phyloP scores from a whole-genome alignment of 2,329 filamentous ascomycete genomes.

The Rosellinia necatrix region DNA sequence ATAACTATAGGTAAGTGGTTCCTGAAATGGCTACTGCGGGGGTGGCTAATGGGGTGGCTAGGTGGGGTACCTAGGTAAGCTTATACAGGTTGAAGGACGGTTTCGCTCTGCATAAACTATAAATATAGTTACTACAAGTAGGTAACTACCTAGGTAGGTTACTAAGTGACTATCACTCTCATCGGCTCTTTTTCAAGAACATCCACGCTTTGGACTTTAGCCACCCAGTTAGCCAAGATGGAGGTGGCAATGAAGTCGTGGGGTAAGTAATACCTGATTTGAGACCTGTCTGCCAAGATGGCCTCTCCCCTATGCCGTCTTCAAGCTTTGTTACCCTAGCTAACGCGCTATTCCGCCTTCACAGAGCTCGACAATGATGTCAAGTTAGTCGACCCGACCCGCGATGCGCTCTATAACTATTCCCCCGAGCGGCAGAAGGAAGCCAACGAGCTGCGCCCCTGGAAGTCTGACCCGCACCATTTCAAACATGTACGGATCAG shows the following conservation, averaged over 20 bases:
- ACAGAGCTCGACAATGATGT: constrained; percentile 87
- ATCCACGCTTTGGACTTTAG: constrained; percentile 7
- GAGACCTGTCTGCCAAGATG: neutral
- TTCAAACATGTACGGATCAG: constrained; percentile 95
- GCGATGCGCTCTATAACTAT: constrained; percentile 92
- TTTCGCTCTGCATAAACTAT: too few relatives aligned
- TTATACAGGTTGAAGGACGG: too few relatives aligned
- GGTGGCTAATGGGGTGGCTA: too few relatives aligned
- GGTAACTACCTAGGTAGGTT: neutral
- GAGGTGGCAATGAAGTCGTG: constrained; percentile 63
- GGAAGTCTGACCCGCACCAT: constrained; percentile 78
- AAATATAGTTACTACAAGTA: neutral
- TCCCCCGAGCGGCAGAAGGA: constrained; percentile 69
- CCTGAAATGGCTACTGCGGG: too few relatives aligned
- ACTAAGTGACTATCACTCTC: neutral
- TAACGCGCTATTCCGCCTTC: constrained; percentile 12
- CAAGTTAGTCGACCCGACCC: constrained; percentile 80
- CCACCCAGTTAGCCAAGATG: constrained; percentile 46
- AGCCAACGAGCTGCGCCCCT: constrained; percentile 69
- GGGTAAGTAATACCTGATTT: constrained; percentile 50
- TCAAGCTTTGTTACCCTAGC: constrained; percentile 1
- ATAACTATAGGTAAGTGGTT: too few relatives aligned
- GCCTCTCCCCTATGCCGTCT: constrained; percentile 26
- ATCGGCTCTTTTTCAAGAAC: constrained; percentile 10
- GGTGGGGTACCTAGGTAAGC: too few relatives aligned